Evolutionary conservation across 768 basidiomycete genomes (phyloP).

Genomic region (Pluteus cervinus): DNA sequence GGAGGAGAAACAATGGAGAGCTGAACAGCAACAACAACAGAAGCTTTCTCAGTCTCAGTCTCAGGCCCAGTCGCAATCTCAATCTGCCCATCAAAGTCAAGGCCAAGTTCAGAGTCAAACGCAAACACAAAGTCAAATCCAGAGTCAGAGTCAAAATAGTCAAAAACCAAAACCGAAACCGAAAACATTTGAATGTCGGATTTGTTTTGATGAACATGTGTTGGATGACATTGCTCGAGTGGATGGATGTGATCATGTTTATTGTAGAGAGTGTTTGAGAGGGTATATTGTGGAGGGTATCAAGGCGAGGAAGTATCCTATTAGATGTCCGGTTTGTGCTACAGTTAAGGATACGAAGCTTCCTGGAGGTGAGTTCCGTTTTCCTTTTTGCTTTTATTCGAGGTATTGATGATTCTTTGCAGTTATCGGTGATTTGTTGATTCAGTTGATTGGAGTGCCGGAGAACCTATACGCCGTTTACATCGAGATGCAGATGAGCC

Average conservation of each 20-base stretch:
- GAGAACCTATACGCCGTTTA: conserved; percentile 6
- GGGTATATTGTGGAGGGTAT: conserved; percentile 3
- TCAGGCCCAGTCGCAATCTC: too few species aligned
- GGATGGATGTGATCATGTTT: conserved; percentile 33
- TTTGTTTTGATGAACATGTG: conserved; percentile 41
- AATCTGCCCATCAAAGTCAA: too few species aligned
- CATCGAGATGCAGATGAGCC: conserved; percentile 7
- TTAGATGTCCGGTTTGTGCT: conserved; percentile 3
- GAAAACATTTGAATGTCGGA: conserved; percentile 31
- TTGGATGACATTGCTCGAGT: conserved; percentile 34
- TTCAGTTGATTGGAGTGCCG: conserved; percentile 7
- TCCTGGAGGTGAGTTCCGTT: conserved; percentile 3
- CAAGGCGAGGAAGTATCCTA: conserved; percentile 5
- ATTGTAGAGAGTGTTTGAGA: conserved; percentile 6
- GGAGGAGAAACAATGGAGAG: too few species aligned
- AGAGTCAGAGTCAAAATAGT: too few species aligned
- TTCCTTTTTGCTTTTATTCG: too few species aligned
- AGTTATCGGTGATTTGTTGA: conserved; percentile 3
- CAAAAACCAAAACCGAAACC: too few species aligned
- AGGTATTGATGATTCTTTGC: too few species aligned
- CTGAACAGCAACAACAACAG: too few species aligned
- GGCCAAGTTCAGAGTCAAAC: too few species aligned
- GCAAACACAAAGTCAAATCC: too few species aligned
- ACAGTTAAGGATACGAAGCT: conserved; percentile 1
- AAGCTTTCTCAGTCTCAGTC: too few species aligned